Percentiles rank a stretch among this genome's conserved stretches.
phyloP scores from a whole-genome alignment of 768 basidiomycete species.

The Suillus fuscotomentosus region DNA sequence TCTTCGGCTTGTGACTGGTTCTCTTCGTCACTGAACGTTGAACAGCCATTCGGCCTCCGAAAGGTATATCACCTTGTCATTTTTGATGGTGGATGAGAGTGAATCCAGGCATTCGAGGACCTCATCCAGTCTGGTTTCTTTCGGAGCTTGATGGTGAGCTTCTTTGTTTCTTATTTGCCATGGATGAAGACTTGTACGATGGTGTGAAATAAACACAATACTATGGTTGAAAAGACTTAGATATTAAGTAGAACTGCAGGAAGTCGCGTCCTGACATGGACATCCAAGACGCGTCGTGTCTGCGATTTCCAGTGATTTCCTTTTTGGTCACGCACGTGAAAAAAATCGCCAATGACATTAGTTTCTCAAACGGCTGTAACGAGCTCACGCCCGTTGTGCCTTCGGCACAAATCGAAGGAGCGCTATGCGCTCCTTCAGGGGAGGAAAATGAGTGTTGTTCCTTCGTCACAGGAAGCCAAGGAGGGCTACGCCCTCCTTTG shows the following conservation, averaged over 20 bases:
- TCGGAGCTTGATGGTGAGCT: background rate
- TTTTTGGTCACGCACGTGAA: too few relatives aligned
- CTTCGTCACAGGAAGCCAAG: too few relatives aligned
- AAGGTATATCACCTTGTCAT: background rate
- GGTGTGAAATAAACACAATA: background rate
- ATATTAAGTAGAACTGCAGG: background rate
- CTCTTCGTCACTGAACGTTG: background rate
- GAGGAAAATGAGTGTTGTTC: too few relatives aligned
- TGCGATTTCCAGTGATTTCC: too few relatives aligned
- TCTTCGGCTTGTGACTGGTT: background rate
- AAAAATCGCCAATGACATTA: too few relatives aligned
- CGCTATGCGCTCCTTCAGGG: too few relatives aligned
- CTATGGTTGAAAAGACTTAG: background rate
- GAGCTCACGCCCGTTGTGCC: too few relatives aligned
- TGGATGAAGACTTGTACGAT: background rate
- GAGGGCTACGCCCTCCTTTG: too few relatives aligned
- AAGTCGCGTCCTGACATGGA: background rate
- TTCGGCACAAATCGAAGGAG: too few relatives aligned
- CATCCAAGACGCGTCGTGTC: too few relatives aligned
- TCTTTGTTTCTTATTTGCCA: background rate
- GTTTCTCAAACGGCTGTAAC: too few relatives aligned
- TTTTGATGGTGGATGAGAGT: background rate
- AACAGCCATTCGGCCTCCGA: background rate
- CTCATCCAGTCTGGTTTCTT: background rate
- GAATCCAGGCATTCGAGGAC: background rate